Conservation (phyloP, 768 basidiomycete genomes). For the Termitomyces sp. region DNA sequence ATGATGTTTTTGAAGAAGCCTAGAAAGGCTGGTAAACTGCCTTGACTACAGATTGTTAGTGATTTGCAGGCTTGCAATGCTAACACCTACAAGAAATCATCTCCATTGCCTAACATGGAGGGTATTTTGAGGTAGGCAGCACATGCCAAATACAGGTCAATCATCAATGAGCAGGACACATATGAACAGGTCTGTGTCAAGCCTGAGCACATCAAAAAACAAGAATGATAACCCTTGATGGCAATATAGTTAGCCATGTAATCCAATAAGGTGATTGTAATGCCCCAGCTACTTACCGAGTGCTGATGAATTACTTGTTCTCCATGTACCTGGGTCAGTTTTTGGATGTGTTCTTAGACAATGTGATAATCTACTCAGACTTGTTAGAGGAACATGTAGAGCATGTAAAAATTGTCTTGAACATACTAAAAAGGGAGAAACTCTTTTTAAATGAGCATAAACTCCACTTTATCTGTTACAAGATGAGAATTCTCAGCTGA, state of each 20-base stretch:
- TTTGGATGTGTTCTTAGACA: too few relatives aligned
- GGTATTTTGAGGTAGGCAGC: too few relatives aligned
- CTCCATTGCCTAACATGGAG: too few relatives aligned
- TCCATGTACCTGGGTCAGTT: neutral
- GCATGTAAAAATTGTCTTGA: neutral
- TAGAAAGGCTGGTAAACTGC: neutral
- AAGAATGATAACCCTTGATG: slow-evolving; percentile 4
- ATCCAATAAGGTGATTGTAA: too few relatives aligned
- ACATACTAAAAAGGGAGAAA: neutral
- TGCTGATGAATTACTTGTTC: slow-evolving; percentile 5
- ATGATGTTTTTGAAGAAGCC: neutral
- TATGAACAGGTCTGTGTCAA: neutral
- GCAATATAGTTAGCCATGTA: neutral
- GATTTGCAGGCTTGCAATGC: too few relatives aligned
- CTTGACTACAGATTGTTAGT: too few relatives aligned
- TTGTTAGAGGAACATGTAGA: neutral
- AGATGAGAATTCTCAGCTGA: neutral
- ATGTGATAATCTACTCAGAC: neutral
- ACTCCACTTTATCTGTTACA: neutral
- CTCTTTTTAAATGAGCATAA: neutral
- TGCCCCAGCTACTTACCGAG: too few relatives aligned
- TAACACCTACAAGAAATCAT: too few relatives aligned
- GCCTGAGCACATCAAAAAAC: neutral
- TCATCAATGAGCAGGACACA: neutral
- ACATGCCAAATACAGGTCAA: neutral